phyloP scores from a whole-genome alignment of 345 rosid genomes.

The Boechera divaricarpa region DNA sequence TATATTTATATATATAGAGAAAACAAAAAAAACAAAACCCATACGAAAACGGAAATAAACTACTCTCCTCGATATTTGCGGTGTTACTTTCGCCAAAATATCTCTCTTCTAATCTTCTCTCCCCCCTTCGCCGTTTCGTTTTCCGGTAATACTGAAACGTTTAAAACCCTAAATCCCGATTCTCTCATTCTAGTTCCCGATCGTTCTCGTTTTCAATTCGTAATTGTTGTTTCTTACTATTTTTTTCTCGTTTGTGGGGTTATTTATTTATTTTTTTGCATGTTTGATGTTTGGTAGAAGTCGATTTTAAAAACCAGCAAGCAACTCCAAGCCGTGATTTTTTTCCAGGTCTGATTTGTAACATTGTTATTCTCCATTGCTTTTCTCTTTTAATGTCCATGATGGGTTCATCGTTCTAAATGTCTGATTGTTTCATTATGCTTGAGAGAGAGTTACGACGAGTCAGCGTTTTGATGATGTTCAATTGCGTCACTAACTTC shows the following conservation, averaged over 20 bases:
- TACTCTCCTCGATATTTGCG: not conserved
- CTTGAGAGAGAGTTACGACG: not conserved
- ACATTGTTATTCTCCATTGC: not conserved
- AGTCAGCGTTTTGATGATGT: not conserved
- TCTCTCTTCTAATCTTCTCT: no score
- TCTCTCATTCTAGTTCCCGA: not conserved
- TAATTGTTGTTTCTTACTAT: not conserved
- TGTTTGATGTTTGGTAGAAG: not conserved
- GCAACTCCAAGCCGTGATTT: constrained; percentile 26
- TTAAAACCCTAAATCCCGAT: constrained; percentile 17
- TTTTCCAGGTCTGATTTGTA: constrained; percentile 25
- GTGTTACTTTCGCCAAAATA: no score
- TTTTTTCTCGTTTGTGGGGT: not conserved
- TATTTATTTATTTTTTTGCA: not conserved
- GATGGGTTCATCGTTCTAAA: no score
- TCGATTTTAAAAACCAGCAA: not conserved
- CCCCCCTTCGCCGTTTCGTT: not conserved
- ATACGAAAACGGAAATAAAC: not conserved
- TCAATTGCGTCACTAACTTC: constrained; percentile 2
- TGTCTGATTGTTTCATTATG: no score
- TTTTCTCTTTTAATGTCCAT: not conserved
- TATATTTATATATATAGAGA: not conserved
- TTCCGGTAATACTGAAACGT: constrained; percentile 16
- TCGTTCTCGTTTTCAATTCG: no score
- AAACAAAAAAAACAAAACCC: not conserved